These are phyloP conservation scores for Schizosaccharomyces octosporus DNA, from an alignment of 805 yeast genomes.

Conservation along the genomic window DNA sequence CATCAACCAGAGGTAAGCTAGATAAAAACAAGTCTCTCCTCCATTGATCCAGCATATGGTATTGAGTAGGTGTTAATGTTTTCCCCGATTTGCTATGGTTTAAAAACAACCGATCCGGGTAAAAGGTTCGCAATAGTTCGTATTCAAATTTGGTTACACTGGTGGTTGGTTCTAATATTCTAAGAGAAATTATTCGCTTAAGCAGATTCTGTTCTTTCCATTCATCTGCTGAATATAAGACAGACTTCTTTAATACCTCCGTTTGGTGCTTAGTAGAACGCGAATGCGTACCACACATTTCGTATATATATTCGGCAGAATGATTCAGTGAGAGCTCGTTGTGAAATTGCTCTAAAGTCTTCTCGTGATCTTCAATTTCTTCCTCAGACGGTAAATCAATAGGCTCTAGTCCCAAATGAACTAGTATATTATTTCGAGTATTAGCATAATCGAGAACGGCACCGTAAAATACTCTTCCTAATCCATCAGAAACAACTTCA, in stretches of 20 bases:
- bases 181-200: background rate
- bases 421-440: background rate
- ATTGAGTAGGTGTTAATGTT: background rate
- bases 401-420: background rate
- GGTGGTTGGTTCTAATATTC: background rate
- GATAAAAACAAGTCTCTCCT: background rate
- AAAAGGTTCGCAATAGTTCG: background rate
- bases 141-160: background rate
- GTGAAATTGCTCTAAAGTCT: background rate
- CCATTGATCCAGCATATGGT: background rate
- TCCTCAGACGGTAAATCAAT: background rate
- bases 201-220: background rate
- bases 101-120: background rate
- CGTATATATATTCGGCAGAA: background rate
- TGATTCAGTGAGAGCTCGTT: background rate
- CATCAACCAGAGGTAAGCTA: background rate
- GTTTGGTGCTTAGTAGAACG: background rate
- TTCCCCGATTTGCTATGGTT: background rate
- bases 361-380: background rate
- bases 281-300: background rate
- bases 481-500: background rate
- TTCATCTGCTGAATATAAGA: background rate
- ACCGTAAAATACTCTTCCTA: background rate
- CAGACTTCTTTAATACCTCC: background rate
- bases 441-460: background rate